Conservation (phyloP, 2,329 filamentous ascomycete genomes). For the Cercospora sp. region DNA sequence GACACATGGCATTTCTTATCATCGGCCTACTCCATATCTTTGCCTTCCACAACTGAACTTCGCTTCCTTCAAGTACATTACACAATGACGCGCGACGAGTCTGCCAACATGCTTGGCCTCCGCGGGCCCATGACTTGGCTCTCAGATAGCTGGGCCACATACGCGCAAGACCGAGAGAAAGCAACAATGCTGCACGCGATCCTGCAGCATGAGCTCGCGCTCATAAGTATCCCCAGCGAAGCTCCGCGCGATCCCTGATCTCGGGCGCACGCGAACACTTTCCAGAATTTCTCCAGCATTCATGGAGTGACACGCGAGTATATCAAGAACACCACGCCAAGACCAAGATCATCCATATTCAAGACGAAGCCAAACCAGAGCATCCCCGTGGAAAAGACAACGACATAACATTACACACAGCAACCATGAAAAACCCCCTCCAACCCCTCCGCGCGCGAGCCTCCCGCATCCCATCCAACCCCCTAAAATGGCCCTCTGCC, state of each 20-base stretch:
- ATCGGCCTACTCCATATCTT: neutral
- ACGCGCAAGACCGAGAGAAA: neutral
- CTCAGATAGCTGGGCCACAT: neutral
- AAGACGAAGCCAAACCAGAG: too few relatives aligned
- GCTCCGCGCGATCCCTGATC: neutral
- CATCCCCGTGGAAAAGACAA: too few relatives aligned
- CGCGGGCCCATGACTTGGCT: conserved; percentile 2
- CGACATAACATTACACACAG: too few relatives aligned
- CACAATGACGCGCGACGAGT: conserved; percentile 11
- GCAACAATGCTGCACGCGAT: neutral
- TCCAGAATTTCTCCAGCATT: neutral
- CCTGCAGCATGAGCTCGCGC: neutral
- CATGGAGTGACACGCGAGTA: neutral
- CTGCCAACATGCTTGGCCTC: conserved; percentile 9
- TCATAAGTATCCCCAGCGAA: neutral
- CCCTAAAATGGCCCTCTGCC: conserved; percentile 1
- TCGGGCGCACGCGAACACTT: neutral
- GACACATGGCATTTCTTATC: conserved; percentile 4
- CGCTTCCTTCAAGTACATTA: neutral
- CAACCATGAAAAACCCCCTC: conserved; percentile 5
- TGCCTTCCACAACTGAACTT: neutral
- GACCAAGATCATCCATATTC: neutral
- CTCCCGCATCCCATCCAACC: conserved; percentile 4
- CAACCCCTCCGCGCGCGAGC: neutral
- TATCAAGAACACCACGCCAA: neutral